Evolutionary conservation across 2,329 filamentous ascomycete species (phyloP), one percentile per base, ranked within the genome.

Genomic region (Fusarium liriodendri): DNA sequence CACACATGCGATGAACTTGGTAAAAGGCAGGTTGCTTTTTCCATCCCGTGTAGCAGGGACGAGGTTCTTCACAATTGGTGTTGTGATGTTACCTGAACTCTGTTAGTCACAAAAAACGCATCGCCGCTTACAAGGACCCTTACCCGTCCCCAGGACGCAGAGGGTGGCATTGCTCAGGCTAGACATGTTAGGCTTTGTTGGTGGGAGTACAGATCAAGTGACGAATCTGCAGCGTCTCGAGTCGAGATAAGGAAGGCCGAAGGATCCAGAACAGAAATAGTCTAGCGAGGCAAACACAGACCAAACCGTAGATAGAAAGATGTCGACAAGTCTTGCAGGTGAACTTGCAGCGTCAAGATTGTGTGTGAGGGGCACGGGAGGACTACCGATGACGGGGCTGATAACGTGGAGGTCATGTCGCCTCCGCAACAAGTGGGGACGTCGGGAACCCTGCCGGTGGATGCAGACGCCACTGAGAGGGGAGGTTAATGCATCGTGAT

Each of bases 11-110:
- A 78, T 73, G 57, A 78, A 79, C 1, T 70, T 72, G 11, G 62
- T 70, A 54, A 82, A 79, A 2, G 78, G 78, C 0, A 78, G 60
- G 2, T 63, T 59, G 16, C 60, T 62, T 5, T 68, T 60, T 11
- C 32, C 61, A 20, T 70, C 52, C 2, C 67, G 57, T 7, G 58
- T 67, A 0, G 64, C 62, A 9, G 72, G 69, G 1, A 78, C 40
- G 2, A 81, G 22, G 18, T 72, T 71, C 33, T 76, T 76, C 25
- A 82, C 75, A 33, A 81, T 80, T 1, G 79, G 76, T 14, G 65
- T 78, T n/a, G 80, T 81, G 5, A 82, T 77, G 52, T 82, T 82
- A 14, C 80, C 80, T 82, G 8, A 22, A 0, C 6, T 10, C 5
- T 16, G 13, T 25, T 9, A 22, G 58, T 54, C 4, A 33, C 9